Conservation (phyloP, 768 basidiomycete species). For the Galerina sulciceps region DNA sequence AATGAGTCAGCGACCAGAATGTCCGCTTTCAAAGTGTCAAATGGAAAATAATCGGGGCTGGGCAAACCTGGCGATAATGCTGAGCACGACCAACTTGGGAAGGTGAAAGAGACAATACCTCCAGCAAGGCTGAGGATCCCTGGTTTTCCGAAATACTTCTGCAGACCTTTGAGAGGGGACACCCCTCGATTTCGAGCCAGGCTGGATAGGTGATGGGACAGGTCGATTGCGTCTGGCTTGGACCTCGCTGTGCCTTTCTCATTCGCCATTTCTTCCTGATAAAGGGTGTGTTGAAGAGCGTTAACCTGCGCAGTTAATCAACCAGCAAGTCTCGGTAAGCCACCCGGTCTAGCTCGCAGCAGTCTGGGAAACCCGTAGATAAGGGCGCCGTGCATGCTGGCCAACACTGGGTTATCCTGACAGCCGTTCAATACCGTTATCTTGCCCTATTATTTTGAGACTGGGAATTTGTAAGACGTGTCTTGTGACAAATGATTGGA, state of each 20-base stretch:
- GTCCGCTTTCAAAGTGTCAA: slow-evolving; percentile 61
- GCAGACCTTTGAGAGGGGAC: slow-evolving; percentile 70
- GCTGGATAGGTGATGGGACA: slow-evolving; percentile 74
- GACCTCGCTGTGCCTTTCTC: background rate
- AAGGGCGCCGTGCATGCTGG: no score
- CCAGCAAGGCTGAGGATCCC: slow-evolving; percentile 70
- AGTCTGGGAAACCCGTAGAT: no score
- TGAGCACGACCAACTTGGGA: background rate
- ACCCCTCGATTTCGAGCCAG: slow-evolving; percentile 49
- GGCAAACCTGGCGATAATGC: slow-evolving; percentile 57
- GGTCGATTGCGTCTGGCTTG: slow-evolving; percentile 45
- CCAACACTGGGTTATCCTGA: no score
- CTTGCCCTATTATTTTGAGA: background rate
- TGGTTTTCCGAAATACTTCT: slow-evolving; percentile 58
- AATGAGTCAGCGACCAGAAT: slow-evolving; percentile 40
- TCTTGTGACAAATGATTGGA: background rate
- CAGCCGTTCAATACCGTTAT: background rate
- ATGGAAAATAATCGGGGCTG: slow-evolving; percentile 71
- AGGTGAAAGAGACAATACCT: slow-evolving; percentile 40
- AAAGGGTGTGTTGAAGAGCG: background rate
- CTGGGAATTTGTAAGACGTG: background rate
- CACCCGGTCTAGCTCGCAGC: no score
- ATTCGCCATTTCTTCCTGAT: background rate
- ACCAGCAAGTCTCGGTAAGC: no score
- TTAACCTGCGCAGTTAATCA: no score